Conservation (phyloP, 73 alveolate genomes). For the Paramecium tetraurelia region DNA sequence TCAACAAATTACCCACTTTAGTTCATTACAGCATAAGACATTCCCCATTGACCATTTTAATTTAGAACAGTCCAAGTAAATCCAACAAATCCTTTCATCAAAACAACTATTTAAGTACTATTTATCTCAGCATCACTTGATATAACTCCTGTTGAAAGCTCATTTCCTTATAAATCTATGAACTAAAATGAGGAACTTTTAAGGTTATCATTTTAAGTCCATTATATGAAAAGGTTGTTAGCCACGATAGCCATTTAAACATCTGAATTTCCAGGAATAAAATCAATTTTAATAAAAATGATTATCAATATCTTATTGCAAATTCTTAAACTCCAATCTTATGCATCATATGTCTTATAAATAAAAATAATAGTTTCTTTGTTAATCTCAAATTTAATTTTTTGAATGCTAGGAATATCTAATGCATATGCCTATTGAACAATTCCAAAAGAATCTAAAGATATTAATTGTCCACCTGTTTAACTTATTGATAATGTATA, state of each 20-base stretch:
- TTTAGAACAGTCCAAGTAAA: neutral
- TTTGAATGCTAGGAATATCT: neutral
- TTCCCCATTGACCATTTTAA: neutral
- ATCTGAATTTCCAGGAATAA: neutral
- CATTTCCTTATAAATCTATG: neutral
- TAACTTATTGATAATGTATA: neutral
- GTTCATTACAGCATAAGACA: neutral
- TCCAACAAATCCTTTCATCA: neutral
- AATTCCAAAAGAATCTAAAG: neutral
- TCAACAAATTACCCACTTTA: neutral
- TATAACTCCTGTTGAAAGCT: neutral
- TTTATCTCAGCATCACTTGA: neutral
- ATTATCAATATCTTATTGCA: neutral
- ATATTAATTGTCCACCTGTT: neutral
- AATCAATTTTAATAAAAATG: neutral
- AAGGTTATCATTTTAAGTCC: neutral
- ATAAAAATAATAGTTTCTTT: neutral
- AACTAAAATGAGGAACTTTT: neutral
- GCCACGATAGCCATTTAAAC: neutral
- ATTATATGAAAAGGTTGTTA: neutral
- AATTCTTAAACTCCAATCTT: neutral
- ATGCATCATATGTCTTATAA: neutral
- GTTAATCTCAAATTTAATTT: neutral
- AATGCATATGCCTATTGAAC: neutral
- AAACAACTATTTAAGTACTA: neutral